Base-by-base conservation (phyloP, 2,329 filamentous ascomycete genomes). In the Thielaviopsis euricoi region DNA sequence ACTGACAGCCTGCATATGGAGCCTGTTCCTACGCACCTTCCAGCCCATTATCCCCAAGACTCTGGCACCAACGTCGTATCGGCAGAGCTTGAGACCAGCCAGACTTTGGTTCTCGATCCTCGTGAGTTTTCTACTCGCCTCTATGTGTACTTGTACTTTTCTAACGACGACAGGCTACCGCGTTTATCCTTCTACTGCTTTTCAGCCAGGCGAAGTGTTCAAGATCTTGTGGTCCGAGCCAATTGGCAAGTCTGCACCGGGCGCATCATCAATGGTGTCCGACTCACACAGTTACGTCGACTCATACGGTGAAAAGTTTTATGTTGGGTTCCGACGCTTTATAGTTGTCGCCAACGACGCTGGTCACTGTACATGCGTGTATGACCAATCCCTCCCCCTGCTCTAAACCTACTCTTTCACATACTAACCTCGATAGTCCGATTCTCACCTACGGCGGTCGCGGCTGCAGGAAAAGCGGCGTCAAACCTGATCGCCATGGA, bases 351-450 rank as follows among this genome's bases (percentile, higher is more conserved):
- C 69, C 1, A 77, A 73, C 53, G 73, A 76, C 25, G 69, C 72
- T 19, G 78, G 78, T 2, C 75, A 80, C 61, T 77, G 74, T 61
- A 74, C 72, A 23, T 80, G 78, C 69, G 75, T 81, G 77, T 81
- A 72, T 40, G 15, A 25, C 6, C n/a, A n/a, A n/a, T n/a, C n/a
- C n/a, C n/a, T n/a, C 13, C 40, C 9, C 33, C 29, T 15, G 29
- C 22, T 46, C 33, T 9, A 22, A 26, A 22, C 23, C 21, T 15
- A 12, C 10, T 50, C 25, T 13, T 51, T 10, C 29, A 10, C 12
- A 10, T 33, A 33, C 12, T 33, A 33, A 33, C 29, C 29, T 22
- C 21, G 15, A 33, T 58, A 80, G 78, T 13, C 77, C 78, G 1
- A 80, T 82, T 55, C 67, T 76, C 22, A 80, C 78, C 0, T 81